Evolutionary conservation across 768 basidiomycete genomes (phyloP).

Genomic region (Leccinum obscurum): DNA sequence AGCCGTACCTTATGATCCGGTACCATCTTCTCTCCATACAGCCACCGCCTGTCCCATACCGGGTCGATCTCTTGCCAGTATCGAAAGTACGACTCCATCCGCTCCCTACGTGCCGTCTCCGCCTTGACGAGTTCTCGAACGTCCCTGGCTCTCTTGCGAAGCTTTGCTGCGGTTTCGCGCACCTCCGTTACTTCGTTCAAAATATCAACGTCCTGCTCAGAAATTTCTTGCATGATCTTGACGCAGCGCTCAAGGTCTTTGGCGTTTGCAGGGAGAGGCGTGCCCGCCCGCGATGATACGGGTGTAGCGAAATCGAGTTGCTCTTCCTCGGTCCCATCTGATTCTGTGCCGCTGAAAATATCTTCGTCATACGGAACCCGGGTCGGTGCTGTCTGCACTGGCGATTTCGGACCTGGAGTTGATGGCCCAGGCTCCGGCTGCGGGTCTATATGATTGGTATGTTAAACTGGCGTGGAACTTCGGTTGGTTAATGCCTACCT

Average conservation of each 20-base stretch:
- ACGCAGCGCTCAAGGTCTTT: conserved; percentile 25
- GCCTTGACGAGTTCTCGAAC: conserved; percentile 24
- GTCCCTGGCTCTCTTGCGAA: conserved; percentile 23
- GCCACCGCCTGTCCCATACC: conserved; percentile 27
- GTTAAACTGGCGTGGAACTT: not conserved
- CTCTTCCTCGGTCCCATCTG: conserved; percentile 25
- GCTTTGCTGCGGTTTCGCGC: conserved; percentile 18
- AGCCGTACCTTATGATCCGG: not conserved
- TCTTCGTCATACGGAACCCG: conserved; percentile 1
- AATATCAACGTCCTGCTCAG: conserved; percentile 16
- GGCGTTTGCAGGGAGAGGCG: conserved; percentile 17
- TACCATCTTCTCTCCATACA: conserved; percentile 18
- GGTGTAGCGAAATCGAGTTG: conserved; percentile 22
- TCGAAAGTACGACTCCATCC: conserved; percentile 29
- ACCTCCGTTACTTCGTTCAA: conserved; percentile 12
- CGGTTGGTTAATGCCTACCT: conserved; percentile 1
- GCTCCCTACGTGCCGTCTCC: conserved; percentile 25
- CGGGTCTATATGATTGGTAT: not conserved
- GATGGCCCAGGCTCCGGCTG: conserved; percentile 7
- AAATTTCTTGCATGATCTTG: conserved; percentile 28
- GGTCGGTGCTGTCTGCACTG: not conserved
- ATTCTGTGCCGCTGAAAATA: conserved; percentile 23
- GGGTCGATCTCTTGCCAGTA: conserved; percentile 30
- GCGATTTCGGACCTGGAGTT: not conserved
- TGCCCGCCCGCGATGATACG: conserved; percentile 25